A percentile compares a stretch with the other conserved stretches of the same genome.
Conservation (phyloP, 495 filamentous ascomycete species). For the Podospora sp. region DNA sequence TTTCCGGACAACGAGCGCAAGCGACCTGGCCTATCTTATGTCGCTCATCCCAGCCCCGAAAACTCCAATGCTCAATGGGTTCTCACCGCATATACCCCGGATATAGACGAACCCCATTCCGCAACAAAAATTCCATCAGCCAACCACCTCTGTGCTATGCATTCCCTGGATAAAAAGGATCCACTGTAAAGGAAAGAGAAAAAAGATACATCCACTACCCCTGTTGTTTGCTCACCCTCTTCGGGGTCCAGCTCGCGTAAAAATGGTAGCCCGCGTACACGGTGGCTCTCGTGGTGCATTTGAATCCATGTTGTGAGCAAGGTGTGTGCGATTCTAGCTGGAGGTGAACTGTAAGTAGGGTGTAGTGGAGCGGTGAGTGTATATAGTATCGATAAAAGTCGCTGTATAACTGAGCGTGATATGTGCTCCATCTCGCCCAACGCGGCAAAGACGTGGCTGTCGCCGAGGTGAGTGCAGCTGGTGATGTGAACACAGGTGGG, state of each 20-base stretch:
- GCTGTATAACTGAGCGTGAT: neutral
- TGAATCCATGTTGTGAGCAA: neutral
- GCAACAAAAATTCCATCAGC: conserved; percentile 5
- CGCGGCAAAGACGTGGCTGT: neutral
- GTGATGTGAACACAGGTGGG: conserved; percentile 5
- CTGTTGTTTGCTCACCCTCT: neutral
- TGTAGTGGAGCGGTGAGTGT: neutral
- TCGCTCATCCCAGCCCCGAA: neutral
- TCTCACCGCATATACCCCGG: neutral
- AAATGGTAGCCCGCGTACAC: neutral
- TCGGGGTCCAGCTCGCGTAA: neutral
- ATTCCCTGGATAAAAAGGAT: conserved; percentile 17
- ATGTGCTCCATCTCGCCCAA: neutral
- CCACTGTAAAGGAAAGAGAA: conserved; percentile 12
- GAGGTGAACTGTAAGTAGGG: neutral
- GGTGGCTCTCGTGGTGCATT: neutral
- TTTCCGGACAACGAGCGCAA: neutral
- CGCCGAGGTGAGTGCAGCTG: neutral
- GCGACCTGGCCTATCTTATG: neutral
- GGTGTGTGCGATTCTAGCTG: neutral
- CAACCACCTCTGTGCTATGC: conserved; percentile 32
- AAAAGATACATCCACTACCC: conserved; percentile 6
- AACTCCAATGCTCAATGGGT: conserved; percentile 22
- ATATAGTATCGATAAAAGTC: neutral
- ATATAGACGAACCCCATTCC: conserved; percentile 6